Base-by-base conservation (phyloP, 441 rosid species). In the Rhodomyrtus psidioides region DNA sequence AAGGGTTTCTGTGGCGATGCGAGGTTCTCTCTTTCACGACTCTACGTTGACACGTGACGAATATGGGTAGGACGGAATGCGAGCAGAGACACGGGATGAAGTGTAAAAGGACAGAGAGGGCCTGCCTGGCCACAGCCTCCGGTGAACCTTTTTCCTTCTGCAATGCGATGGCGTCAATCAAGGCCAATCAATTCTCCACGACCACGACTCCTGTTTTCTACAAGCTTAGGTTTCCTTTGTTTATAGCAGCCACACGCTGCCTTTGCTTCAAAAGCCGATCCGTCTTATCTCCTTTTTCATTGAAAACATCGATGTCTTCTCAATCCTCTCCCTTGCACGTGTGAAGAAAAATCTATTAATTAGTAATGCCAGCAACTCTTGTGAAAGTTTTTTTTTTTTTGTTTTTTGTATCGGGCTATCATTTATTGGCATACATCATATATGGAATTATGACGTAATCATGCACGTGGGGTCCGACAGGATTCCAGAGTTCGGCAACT, bases 1-100 rank as follows among this genome's bases (percentile, higher is more conserved):
- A 70, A 70, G 23, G 79, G 1, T 10, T 2, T 24, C 16, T 1
- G 16, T 39, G 6, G 24, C 1, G 2, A 21, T 0, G 2, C 9
- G 0, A 39, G 79, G 49, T 70, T 39, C 21, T 70, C n/a, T 39
- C 12, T 3, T 12, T 12, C 12, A 17, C 12, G 79, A 39, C 49
- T 21, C 9, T 70, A 12, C 23, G 21, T 21, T 21, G 49, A 34
- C 79, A 70, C 0, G n/a, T 65, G n/a, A 12, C 12, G n/a, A 1
- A 0, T 0, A 30, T 9, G 26, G 46, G 4, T 30, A 17, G 7
- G 4, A 30, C 0, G 1, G 26, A 4, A 24, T 1, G 5, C 6
- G 14, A 34, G n/a, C 3, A 9, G 21, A 30, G 1, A 62, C 56
- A 54, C 12, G 4, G 9, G 42, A 62, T 59, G 19, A 39, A 30